Base-by-base conservation (phyloP, 2,329 filamentous ascomycete species). In the Chrysosporium queenslandicum region DNA sequence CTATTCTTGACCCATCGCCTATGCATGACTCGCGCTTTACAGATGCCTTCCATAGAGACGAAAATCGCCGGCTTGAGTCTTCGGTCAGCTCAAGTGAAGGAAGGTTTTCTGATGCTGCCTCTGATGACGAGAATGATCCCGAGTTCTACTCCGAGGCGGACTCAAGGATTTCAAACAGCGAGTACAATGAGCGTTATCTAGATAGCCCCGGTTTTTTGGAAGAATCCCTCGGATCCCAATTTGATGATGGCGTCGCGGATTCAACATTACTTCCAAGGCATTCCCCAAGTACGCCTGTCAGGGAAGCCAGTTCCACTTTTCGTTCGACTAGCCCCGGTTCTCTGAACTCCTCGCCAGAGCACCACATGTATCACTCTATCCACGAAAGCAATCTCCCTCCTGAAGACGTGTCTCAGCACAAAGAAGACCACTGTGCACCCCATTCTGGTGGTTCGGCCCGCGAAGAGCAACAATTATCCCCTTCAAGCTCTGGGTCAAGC, bases 91-190 rank as follows among this genome's bases (percentile, higher is more conserved):
- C 67, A 25, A 60, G 64, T 30, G 66, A 69, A 53, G 69, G 69
- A 9, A 66, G 67, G 39, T 72, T 71, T 41, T 71, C 69, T 12
- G 69, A 72, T 55, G 68, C 69, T 16, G 67, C 65, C 32, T 67
- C 68, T 4, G 69, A 71, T n/a, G 60, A 56, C 29, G 68, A 64
- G 32, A 54, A 59, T 40, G 56, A 57, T 36, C 57, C 54, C 42
- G 62, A 62, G 51, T 55, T 57, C 14, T 61, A 60, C 40, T 53
- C 60, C 14, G 61, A 62, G 23, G 60, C 63, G 29, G 62, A 63
- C 30, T 61, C 57, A 6, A 46, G 57, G n/a, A 56, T 68, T 37
- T 58, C 56, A 9, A 56, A 60, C 16, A 59, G 56, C 34, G 56
- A 54, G 27, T 58, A 57, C 46, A 61, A 66, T 49, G 66, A 68